These are phyloP conservation scores for Osmozyma mogii DNA, from an alignment of 805 yeast species.

Conservation along the genomic window DNA sequence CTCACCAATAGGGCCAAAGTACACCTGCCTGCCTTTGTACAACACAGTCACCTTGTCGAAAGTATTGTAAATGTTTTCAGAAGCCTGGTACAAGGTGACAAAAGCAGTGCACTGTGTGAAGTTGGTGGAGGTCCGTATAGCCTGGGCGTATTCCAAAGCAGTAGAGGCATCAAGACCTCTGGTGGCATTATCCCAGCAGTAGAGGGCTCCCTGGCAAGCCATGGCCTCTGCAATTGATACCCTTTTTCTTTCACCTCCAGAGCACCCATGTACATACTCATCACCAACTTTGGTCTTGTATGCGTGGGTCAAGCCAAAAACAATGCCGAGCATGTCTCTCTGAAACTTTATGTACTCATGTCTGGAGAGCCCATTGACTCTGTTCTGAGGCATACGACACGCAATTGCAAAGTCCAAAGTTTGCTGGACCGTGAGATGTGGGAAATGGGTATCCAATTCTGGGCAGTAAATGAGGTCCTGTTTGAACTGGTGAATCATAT, in stretches of 20 bases:
- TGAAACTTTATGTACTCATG: neutral
- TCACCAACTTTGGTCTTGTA: conserved; percentile 1
- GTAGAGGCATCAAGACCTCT: neutral
- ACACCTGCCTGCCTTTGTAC: neutral
- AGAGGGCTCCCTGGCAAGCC: neutral
- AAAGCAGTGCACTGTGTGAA: neutral
- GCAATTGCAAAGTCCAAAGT: neutral
- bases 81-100: conserved; percentile 1
- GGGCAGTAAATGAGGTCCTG: neutral
- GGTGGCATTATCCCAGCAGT: conserved; percentile 1
- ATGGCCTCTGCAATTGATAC: conserved; percentile 1
- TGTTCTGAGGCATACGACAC: neutral
- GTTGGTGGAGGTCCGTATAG: conserved; percentile 1
- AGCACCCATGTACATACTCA: neutral
- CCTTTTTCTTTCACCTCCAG: neutral
- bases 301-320: neutral
- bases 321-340: neutral
- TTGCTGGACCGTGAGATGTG: neutral
- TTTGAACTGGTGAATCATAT: neutral
- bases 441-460: conserved; percentile 1
- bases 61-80: neutral
- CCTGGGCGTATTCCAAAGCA: conserved; percentile 1
- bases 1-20: neutral
- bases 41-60: conserved; percentile 1
- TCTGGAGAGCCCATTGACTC: neutral